These are phyloP conservation scores for Pachyrhizus erosus DNA, from an alignment of 306 rosid genomes.

Conservation along the genomic window DNA sequence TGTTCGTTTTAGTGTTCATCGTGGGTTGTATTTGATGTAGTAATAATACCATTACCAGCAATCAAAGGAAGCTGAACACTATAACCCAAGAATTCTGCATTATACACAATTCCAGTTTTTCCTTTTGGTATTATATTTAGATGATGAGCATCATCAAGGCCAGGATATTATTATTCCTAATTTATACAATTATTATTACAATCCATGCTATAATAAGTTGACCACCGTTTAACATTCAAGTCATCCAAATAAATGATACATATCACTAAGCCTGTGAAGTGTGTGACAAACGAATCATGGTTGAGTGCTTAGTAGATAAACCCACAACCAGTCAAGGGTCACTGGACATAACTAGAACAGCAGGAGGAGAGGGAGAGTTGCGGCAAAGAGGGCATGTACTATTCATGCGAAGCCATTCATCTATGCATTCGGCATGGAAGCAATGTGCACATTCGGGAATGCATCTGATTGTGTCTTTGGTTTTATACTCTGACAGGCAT, in stretches of 20 bases:
- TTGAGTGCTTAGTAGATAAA: neutral
- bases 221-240: neutral
- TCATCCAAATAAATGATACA: neutral
- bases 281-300: neutral
- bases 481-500: constrained; percentile 72
- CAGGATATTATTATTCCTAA: neutral
- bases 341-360: constrained; percentile 26
- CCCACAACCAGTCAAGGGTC: constrained; percentile 25
- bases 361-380: constrained; percentile 56
- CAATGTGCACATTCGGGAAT: constrained; percentile 80
- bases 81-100: constrained; percentile 12
- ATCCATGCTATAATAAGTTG: neutral
- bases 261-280: neutral
- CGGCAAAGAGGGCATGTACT: constrained; percentile 75
- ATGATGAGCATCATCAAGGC: neutral
- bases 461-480: constrained; percentile 70
- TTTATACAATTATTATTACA: neutral
- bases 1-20: constrained; percentile 23
- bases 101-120: constrained; percentile 24
- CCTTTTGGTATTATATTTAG: neutral
- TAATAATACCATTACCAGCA: constrained; percentile 29
- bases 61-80: constrained; percentile 38
- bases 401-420: constrained; percentile 72
- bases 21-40: constrained; percentile 1
- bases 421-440: constrained; percentile 78